Percentiles rank a stretch among this genome's conserved stretches.
Conservation (phyloP, 1,284 basidiomycete genomes). For the Naganishia cerealis region DNA sequence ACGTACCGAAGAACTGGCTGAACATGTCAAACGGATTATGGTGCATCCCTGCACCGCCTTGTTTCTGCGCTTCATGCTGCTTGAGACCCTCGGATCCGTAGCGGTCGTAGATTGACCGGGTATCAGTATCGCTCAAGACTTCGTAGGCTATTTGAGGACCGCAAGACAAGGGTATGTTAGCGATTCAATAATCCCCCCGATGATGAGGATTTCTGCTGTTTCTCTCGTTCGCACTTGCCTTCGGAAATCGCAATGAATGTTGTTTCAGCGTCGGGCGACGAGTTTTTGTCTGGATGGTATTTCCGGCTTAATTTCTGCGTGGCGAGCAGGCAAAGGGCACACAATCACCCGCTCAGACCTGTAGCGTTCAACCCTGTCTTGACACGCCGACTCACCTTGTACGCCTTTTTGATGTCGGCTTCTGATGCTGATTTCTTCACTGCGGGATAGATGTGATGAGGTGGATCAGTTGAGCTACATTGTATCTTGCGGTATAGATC, state of each 20-base stretch:
- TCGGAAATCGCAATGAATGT: slow-evolving; percentile 85
- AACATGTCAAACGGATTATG: slow-evolving; percentile 91
- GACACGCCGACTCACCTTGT: slow-evolving; percentile 57
- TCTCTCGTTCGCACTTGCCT: slow-evolving; percentile 58
- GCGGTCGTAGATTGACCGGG: slow-evolving; percentile 85
- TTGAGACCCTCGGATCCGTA: slow-evolving; percentile 90
- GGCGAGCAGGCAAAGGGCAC: background rate
- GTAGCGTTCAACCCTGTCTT: slow-evolving; percentile 12
- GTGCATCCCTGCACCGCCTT: slow-evolving; percentile 62
- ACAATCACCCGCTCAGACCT: background rate
- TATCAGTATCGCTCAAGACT: slow-evolving; percentile 76
- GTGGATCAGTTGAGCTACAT: no score
- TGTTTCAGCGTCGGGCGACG: slow-evolving; percentile 73
- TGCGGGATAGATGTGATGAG: slow-evolving; percentile 43
- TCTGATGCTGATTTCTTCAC: slow-evolving; percentile 78
- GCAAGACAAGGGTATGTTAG: background rate
- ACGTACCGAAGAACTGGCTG: slow-evolving; percentile 78
- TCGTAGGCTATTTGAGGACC: slow-evolving; percentile 71
- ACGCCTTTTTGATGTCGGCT: slow-evolving; percentile 83
- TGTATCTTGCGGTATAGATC: slow-evolving; percentile 20
- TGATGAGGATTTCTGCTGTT: background rate
- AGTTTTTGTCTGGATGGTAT: slow-evolving; percentile 92
- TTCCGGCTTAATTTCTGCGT: slow-evolving; percentile 74
- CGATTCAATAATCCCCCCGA: no score
- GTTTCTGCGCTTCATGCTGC: slow-evolving; percentile 66